Evolutionary conservation across 495 filamentous ascomycete species (phyloP).

Genomic region (Terfezia boudieri): DNA sequence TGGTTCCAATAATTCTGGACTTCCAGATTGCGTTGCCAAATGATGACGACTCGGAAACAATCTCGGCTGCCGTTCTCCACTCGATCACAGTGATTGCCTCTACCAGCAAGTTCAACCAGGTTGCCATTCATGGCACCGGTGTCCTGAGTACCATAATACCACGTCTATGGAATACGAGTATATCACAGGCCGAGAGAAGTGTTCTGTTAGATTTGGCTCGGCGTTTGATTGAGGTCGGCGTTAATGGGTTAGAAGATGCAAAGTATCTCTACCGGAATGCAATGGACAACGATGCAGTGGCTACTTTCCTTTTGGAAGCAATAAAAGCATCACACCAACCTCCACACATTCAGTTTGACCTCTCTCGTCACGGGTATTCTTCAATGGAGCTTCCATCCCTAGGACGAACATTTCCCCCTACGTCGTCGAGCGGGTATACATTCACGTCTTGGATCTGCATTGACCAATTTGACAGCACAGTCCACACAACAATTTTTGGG

Average conservation of each 20-base stretch:
- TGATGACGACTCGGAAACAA: conserved; percentile 24
- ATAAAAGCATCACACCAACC: conserved; percentile 51
- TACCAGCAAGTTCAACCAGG: conserved; percentile 50
- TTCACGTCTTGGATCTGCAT: conserved; percentile 72
- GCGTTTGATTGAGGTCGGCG: conserved; percentile 41
- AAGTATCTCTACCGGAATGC: conserved; percentile 48
- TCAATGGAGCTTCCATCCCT: conserved; percentile 73
- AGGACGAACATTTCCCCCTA: conserved; percentile 58
- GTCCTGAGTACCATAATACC: conserved; percentile 50
- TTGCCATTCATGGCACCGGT: conserved; percentile 54
- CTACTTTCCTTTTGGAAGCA: conserved; percentile 50
- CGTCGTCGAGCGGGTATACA: conserved; percentile 55
- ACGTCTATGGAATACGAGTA: conserved; percentile 34
- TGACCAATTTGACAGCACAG: conserved; percentile 58
- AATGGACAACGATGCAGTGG: conserved; percentile 34
- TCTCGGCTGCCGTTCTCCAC: conserved; percentile 37
- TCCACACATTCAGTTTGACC: conserved; percentile 79
- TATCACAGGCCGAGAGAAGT: conserved; percentile 29
- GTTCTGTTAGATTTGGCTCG: conserved; percentile 38
- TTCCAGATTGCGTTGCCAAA: conserved; percentile 41
- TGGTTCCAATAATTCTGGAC: conserved; percentile 38
- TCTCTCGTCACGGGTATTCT: conserved; percentile 65
- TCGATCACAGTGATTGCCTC: conserved; percentile 29
- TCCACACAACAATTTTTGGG: conserved; percentile 88
- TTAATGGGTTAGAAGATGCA: conserved; percentile 56